These are phyloP conservation scores for Mycena chlorophos DNA, from an alignment of 768 basidiomycete species.

Conservation along the genomic window DNA sequence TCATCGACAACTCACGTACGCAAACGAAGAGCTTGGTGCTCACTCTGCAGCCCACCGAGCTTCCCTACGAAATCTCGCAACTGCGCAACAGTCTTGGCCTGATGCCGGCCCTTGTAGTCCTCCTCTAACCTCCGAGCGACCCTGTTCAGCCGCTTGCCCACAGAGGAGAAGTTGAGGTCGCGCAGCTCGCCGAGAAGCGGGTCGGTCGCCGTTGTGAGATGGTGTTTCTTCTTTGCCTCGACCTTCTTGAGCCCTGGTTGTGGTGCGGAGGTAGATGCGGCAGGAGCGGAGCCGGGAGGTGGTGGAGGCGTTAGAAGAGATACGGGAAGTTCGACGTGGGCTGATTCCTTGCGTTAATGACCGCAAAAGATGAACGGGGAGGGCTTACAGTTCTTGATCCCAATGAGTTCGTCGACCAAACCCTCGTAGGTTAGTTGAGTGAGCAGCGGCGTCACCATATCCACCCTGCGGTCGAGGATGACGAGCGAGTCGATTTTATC, in stretches of 20 bases:
- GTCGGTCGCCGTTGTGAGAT: conserved; percentile 76
- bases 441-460: conserved; percentile 93
- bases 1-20: conserved; percentile 55
- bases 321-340: conserved; percentile 77
- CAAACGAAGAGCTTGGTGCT: conserved; percentile 84
- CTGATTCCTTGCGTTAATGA: conserved; percentile 37
- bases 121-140: conserved; percentile 85
- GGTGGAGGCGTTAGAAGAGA: conserved; percentile 64
- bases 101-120: conserved; percentile 87
- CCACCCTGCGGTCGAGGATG: conserved; percentile 84
- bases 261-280: conserved; percentile 43
- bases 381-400: conserved; percentile 81
- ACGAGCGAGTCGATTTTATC: conserved; percentile 83
- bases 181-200: conserved; percentile 79
- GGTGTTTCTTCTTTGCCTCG: conserved; percentile 85
- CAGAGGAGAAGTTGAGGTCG: conserved; percentile 89
- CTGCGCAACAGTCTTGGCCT: conserved; percentile 89
- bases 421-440: conserved; percentile 98
- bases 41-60: conserved; percentile 86
- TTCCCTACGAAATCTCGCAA: conserved; percentile 94
- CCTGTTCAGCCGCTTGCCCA: conserved; percentile 78
- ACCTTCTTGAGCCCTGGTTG: conserved; percentile 56
- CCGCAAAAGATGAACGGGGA: neutral
- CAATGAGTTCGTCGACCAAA: conserved; percentile 88
- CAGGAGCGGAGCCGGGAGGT: conserved; percentile 39